Evolutionary conservation across 805 yeast species (phyloP), one percentile per base, ranked within the genome.

Genomic region (Debaryomyces tyrocola): DNA sequence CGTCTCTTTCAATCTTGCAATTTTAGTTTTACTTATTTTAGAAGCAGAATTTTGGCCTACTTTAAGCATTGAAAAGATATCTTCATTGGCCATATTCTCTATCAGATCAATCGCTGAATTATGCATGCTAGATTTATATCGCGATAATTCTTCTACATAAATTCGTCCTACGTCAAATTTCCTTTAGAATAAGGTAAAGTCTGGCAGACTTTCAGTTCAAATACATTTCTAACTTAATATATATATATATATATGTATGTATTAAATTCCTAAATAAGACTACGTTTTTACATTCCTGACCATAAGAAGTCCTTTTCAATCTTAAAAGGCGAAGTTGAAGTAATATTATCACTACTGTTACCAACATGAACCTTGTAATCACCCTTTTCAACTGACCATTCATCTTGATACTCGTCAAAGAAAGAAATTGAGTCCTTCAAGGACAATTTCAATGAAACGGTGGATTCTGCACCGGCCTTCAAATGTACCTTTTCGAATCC

Each of bases 401-500:
- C 49, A 46, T 56, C 43, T 44, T 49, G 50, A 51, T 64, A 63
- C 40, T 56, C 61, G 49, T 66, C 67, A 49, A 54, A 66, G 54
- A 54, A 66, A 1, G 69, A 64, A 6, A 61, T 52, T 12, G 64
- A 57, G 29, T 66, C 67, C 38, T 60, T 62, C 37, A 57, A 43
- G 1, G 58, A 51, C 29, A 63, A 49, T 17, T 48, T 44, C 21
- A 63, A 44, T 3, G 43, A 31, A 11, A 59, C 62, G 5, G 40
- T 24, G 24, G 46, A 48, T 21, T 44, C 20, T 38, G 53, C 45
- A 3, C 61, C 61, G 1, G 57, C 48, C 33, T 50, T 48, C 41
- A 66, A 52, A 14, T 28, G 15, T 11, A 61, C 63, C 52, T 66
- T 66, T 38, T 56, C 67, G 43, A 57, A 64, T 21, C 63, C 69